Conservation (phyloP, 176 grass and related monocot genomes). For the Oryza coarctata region DNA sequence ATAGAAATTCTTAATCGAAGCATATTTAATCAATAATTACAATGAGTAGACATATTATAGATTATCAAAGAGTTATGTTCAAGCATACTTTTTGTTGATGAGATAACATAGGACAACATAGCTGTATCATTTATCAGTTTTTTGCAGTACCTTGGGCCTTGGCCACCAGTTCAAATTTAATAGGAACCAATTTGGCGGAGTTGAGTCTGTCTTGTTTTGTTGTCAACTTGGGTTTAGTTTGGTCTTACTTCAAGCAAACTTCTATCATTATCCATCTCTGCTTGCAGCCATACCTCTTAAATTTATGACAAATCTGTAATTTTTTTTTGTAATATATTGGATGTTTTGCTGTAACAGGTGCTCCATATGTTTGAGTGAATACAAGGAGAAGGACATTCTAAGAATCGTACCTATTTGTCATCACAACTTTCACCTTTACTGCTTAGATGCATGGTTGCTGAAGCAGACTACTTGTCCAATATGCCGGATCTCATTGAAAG, state of each 20-base stretch:
- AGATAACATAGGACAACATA: neutral
- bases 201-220: neutral
- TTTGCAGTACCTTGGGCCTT: neutral
- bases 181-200: neutral
- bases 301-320: neutral
- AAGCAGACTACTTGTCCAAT: slow-evolving; percentile 84
- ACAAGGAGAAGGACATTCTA: slow-evolving; percentile 71
- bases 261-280: neutral
- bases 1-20: neutral
- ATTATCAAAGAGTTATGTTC: neutral
- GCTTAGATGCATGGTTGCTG: slow-evolving; percentile 82
- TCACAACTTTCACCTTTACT: slow-evolving; percentile 71
- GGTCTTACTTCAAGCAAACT: neutral
- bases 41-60: neutral
- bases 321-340: neutral
- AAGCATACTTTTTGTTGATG: neutral
- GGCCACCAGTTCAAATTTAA: neutral
- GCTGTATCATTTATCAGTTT: neutral
- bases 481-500: slow-evolving; percentile 67
- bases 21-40: neutral
- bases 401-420: slow-evolving; percentile 66
- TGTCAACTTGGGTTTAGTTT: neutral
- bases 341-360: slow-evolving; percentile 54
- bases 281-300: neutral
- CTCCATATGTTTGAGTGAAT: slow-evolving; percentile 90